Percentiles rank a stretch among this genome's conserved stretches.
phyloP scores from a whole-genome alignment of 257 asterid species.

The Solanum etuberosum region DNA sequence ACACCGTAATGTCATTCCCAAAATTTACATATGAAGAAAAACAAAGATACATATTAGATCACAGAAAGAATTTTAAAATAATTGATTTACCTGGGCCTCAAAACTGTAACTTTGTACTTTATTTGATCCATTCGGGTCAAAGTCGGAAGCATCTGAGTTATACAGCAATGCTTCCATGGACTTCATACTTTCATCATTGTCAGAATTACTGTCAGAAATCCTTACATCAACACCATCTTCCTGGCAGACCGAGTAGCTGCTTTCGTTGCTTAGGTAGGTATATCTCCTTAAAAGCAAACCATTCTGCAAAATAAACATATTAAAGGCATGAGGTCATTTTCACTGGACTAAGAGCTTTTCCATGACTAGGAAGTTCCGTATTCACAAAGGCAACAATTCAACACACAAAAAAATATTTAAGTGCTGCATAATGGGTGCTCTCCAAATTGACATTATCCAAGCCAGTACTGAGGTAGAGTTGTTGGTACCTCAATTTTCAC shows the following conservation, averaged over 20 bases:
- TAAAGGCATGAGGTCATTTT: constrained; percentile 8
- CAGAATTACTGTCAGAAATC: constrained; percentile 33
- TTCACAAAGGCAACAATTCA: background rate
- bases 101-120: constrained; percentile 71
- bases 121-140: constrained; percentile 40
- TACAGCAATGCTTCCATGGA: constrained; percentile 30
- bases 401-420: background rate
- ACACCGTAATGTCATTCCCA: background rate
- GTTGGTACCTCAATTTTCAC: constrained; percentile 80
- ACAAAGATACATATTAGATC: background rate
- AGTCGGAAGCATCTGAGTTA: constrained; percentile 32
- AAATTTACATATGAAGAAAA: background rate
- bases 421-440: background rate
- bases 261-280: constrained; percentile 73
- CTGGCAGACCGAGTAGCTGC: constrained; percentile 61
- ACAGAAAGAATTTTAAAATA: background rate
- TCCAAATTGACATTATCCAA: background rate
- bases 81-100: constrained; percentile 72
- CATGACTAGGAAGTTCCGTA: background rate
- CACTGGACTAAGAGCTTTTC: background rate
- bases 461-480: background rate
- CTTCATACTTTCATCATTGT: constrained; percentile 24
- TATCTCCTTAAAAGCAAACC: constrained; percentile 67
- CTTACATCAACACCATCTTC: constrained; percentile 88
- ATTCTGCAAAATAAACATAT: constrained; percentile 45